These are phyloP conservation scores for Botrytis cinerea DNA, from an alignment of 2,329 filamentous ascomycete genomes.

Conservation along the genomic window DNA sequence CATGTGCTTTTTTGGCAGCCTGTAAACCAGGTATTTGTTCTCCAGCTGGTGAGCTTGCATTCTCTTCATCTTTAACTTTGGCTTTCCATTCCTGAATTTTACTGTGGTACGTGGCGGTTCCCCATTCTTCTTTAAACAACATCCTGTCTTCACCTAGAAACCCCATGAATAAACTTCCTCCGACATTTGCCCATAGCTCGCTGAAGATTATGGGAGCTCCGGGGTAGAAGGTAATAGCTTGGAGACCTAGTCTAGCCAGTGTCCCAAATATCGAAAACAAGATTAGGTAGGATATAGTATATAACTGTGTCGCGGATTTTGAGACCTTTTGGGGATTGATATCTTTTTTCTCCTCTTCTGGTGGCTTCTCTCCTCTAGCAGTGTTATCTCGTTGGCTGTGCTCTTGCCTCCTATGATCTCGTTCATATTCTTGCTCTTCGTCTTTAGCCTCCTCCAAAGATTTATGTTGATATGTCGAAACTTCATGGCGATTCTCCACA, in stretches of 20 bases:
- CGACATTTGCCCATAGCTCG: constrained; percentile 86
- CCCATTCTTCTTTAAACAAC: constrained; percentile 72
- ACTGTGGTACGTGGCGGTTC: constrained; percentile 47
- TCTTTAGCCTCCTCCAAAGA: constrained; percentile 45
- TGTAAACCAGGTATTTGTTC: constrained; percentile 43
- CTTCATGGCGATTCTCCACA: constrained; percentile 48
- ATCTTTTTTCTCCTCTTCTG: constrained; percentile 25
- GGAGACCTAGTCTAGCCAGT: constrained; percentile 76
- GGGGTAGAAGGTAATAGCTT: constrained; percentile 77
- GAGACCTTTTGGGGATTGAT: constrained; percentile 46
- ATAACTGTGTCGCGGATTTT: constrained; percentile 57
- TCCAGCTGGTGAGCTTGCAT: constrained; percentile 27
- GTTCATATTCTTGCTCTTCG: constrained; percentile 31
- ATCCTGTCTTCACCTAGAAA: constrained; percentile 78
- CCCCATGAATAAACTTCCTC: constrained; percentile 79
- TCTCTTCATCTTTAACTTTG: constrained; percentile 45
- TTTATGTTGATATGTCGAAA: constrained; percentile 43
- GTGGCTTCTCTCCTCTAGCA: constrained; percentile 20
- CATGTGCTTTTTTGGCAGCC: constrained; percentile 58
- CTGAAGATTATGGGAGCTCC: constrained; percentile 73
- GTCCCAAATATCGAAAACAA: constrained; percentile 86
- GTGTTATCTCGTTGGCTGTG: constrained; percentile 17
- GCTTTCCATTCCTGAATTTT: constrained; percentile 43
- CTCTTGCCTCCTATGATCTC: constrained; percentile 22
- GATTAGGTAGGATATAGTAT: constrained; percentile 78